Evolutionary conservation across 2,329 filamentous ascomycete species (phyloP), one percentile per base, ranked within the genome.

Genomic region (Exophiala alcalophila): DNA sequence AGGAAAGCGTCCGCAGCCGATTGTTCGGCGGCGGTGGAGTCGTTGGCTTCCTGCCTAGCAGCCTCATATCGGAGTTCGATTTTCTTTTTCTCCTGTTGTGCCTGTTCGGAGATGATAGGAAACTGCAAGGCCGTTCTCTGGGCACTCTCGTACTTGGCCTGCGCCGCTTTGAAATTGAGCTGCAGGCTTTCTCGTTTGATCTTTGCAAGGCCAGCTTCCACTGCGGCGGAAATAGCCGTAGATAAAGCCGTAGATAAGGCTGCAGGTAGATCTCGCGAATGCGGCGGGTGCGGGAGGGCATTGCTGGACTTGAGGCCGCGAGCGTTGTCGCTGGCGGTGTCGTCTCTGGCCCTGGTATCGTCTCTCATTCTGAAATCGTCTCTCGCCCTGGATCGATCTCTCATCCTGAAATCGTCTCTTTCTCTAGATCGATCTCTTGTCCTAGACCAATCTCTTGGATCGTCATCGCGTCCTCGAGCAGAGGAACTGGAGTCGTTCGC

Each of bases 61-160:
- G 18, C 18, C 7, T 41, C 18, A 26, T 29, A 44, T 4, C 15
- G 12, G 5, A 15, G 8, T 14, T 50, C 36, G 11, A 41, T 26
- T 9, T 30, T 29, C 2, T 35, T 41, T 12, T 29, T 15, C 20
- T 19, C 19, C 24, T 44, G 28, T 25, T 16, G 20, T 7, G 44
- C 26, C 28, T 50, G 35, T 26, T 44, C 34, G 16, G 44, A 19
- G n/a, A 50, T 18, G 15, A 39, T 11, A 9, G 48, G 48, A 26
- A 41, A 47, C 23, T 34, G 35, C 10, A 29, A 15, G 10, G 18
- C 19, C 5, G 12, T 28, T 12, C 26, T 27, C 18, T 39, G 35
- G 15, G 19, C 12, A 12, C 25, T 44, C n/a, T 44, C 37, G n/a
- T 44, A 32, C 6, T 44, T 35, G 4, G 4, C n/a, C 15, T 20